Percentiles rank a stretch among this genome's conserved stretches.
Evolutionary conservation across 345 rosid species (phyloP).

Genomic region (Angophora floribunda): DNA sequence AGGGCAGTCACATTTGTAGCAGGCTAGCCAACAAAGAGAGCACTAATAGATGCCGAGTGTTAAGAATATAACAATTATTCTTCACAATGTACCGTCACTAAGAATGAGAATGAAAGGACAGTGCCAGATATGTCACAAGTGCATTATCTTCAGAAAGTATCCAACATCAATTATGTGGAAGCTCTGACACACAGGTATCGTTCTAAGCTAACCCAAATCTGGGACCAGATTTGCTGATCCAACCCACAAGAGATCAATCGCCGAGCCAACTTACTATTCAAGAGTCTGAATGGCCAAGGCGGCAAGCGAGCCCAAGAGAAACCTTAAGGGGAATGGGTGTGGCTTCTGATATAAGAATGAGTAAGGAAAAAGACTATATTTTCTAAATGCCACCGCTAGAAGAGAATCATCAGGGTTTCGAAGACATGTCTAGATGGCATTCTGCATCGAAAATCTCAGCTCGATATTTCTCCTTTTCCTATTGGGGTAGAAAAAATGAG

Average conservation of each 20-base stretch:
- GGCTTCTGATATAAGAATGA: neutral
- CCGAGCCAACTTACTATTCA: neutral
- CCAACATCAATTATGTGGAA: neutral
- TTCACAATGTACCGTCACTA: neutral
- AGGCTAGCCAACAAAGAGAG: neutral
- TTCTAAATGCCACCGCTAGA: neutral
- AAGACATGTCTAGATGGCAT: neutral
- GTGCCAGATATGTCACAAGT: neutral
- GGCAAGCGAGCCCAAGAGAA: neutral
- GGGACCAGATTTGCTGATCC: neutral
- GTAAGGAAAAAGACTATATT: neutral
- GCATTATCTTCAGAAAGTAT: neutral
- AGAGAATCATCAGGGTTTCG: neutral
- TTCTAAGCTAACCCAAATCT: neutral
- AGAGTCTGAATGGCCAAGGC: neutral
- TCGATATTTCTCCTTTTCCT: neutral
- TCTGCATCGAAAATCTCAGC: neutral
- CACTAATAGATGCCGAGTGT: neutral
- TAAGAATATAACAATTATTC: neutral
- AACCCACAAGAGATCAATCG: neutral
- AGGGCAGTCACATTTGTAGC: neutral
- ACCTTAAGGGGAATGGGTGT: neutral
- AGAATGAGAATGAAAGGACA: neutral
- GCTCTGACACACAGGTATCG: neutral
- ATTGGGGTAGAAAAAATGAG: neutral